Evolutionary conservation across 345 rosid species (phyloP), one percentile per base, ranked within the genome.

Genomic region (Acer negundo): DNA sequence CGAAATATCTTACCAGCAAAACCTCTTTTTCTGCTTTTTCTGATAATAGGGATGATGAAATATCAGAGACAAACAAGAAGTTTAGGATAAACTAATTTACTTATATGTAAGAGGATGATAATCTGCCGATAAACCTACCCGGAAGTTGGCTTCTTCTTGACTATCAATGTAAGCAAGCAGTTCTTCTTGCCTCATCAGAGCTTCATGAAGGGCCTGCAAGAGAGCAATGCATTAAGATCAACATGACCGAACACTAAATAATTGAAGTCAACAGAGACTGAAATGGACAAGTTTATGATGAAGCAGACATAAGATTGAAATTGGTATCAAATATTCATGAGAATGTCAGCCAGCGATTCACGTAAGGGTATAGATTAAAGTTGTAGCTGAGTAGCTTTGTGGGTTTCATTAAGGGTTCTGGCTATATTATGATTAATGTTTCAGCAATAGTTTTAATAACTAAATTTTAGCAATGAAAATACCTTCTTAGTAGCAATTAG

Each of bases 401-500:
- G 65, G n/a, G 2, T 15, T 49, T 49, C 16, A 31, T 51, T 53
- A 26, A 7, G 8, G 7, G 23, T 51, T 38, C 38, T 19, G 3
- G 63, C 11, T 26, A 7, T 10, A 15, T 44, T 47, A 31, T 13
- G 31, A 49, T n/a, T 11, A 66, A 53, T 20, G 22, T 55, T 67
- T 66, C 64, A 4, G 38, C 38, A 67, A 3, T 51, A 22, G 10
- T 22, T n/a, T 46, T 7, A 51, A 47, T 8, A 22, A 19, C 55
- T 19, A 26, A 19, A 13, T 10, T 58, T 31, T 28, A 16, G 51
- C 51, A 58, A 23, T 6, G 16, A 19, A 59, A n/a, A 3, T 82
- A 97, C 99, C 99, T 97, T 93, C 76, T 97, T 97, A 46, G 99
- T 93, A 74, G 99, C 92, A 85, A 97, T 97, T 71, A 97, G 91